A percentile compares a stretch with the other conserved stretches of the same genome.
phyloP scores from a whole-genome alignment of 495 filamentous ascomycete genomes.

The Cenococcum geophilum region DNA sequence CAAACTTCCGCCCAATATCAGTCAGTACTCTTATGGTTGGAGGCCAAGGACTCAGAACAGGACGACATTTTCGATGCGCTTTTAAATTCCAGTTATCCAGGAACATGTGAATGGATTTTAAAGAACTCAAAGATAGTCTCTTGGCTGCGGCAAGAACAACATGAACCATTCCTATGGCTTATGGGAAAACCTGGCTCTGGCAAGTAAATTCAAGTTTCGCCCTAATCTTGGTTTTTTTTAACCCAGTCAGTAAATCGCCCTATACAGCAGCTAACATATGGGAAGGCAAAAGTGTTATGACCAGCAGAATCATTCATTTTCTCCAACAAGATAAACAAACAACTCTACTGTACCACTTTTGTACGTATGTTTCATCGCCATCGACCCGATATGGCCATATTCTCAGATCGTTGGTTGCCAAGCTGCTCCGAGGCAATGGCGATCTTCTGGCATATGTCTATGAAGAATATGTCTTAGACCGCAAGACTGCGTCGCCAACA shows the following conservation, averaged over 20 bases:
- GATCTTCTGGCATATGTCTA: neutral
- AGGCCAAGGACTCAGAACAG: neutral
- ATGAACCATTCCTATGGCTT: constrained; percentile 7
- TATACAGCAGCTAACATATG: no score
- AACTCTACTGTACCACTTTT: constrained; percentile 10
- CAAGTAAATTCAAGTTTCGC: neutral
- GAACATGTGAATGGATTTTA: constrained; percentile 12
- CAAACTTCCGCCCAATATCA: neutral
- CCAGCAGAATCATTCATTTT: constrained; percentile 7
- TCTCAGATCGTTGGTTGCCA: neutral
- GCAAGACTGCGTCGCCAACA: neutral
- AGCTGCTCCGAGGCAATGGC: neutral
- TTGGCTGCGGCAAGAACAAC: neutral
- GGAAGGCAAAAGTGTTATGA: constrained; percentile 7
- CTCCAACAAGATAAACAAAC: constrained; percentile 1
- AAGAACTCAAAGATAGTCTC: neutral
- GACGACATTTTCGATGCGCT: neutral
- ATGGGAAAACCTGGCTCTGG: constrained; percentile 22
- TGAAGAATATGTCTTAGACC: neutral
- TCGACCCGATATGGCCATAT: neutral
- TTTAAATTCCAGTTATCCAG: neutral
- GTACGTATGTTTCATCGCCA: neutral
- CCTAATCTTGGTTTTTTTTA: no score
- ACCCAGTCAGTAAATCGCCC: no score
- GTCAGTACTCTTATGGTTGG: constrained; percentile 4